A percentile compares a stretch with the other conserved stretches of the same genome.
These are phyloP conservation scores for Leccinum broughii DNA, from an alignment of 768 basidiomycete genomes.

Conservation along the genomic window DNA sequence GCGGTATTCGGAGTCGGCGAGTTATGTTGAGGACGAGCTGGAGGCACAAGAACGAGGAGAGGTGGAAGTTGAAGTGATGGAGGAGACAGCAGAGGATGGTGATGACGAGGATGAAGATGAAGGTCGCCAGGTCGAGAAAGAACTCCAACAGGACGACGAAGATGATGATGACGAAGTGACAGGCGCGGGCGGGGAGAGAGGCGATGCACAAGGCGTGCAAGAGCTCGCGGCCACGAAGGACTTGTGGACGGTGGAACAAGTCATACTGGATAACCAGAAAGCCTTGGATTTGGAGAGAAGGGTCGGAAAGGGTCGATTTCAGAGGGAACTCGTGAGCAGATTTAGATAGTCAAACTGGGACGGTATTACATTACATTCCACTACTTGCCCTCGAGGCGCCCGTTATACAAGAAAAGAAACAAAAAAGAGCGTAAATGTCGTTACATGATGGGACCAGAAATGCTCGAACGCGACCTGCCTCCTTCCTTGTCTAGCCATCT, in stretches of 20 bases:
- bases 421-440: neutral
- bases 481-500: conserved; percentile 31
- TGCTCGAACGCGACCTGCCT: conserved; percentile 9
- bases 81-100: neutral
- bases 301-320: conserved; percentile 19
- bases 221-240: neutral
- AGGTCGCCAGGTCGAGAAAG: neutral
- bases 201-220: neutral
- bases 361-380: neutral
- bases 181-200: neutral
- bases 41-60: neutral
- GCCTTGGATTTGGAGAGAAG: conserved; percentile 16
- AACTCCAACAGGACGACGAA: neutral
- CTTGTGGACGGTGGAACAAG: neutral
- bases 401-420: conserved; percentile 1
- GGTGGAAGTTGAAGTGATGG: neutral
- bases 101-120: neutral
- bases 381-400: neutral
- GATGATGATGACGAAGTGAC: neutral
- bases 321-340: conserved; percentile 8
- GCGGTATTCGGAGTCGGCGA: conserved; percentile 10
- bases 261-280: conserved; percentile 1
- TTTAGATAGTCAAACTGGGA: conserved; percentile 11
- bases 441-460: conserved; percentile 3
- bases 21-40: neutral